These are phyloP conservation scores for Odonthalia washingtoniensis DNA, from an alignment of 31 red algal species.

Conservation along the genomic window DNA sequence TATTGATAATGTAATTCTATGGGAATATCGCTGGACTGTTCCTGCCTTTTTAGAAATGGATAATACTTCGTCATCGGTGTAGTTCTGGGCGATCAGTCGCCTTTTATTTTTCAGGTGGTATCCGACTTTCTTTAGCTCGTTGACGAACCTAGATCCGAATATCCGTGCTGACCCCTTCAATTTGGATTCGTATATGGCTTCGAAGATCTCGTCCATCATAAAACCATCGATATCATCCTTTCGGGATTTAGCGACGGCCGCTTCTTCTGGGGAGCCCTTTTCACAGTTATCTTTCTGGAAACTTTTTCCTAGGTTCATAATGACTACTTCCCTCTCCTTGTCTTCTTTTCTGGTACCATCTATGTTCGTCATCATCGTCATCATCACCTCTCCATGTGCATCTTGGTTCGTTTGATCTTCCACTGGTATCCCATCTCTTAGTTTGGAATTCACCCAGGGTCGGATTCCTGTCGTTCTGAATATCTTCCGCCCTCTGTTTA, in stretches of 20 bases:
- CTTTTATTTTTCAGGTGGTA: neutral
- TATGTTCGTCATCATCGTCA: too few species aligned
- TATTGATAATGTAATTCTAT: neutral
- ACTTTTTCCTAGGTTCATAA: too few species aligned
- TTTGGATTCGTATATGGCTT: neutral
- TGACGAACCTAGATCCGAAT: neutral
- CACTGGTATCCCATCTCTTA: too few species aligned
- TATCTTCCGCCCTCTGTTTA: neutral
- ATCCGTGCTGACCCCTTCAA: neutral
- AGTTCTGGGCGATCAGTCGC: slow-evolving; percentile 12
- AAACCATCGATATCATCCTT: neutral
- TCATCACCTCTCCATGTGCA: too few species aligned
- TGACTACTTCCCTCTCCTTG: too few species aligned
- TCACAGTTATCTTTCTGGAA: too few species aligned
- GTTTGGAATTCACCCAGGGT: neutral
- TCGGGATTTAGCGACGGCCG: neutral
- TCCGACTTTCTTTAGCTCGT: neutral
- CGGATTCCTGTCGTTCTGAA: neutral
- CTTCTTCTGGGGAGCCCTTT: too few species aligned
- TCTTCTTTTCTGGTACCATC: too few species aligned
- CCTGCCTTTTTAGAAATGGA: neutral
- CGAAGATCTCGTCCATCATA: neutral
- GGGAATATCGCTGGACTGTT: neutral
- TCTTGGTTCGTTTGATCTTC: too few species aligned
- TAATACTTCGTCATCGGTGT: neutral